A percentile compares a stretch with the other conserved stretches of the same genome.
These are phyloP conservation scores for Alloteropsis angusta DNA, from an alignment of 202 grass and related monocot species.

Conservation along the genomic window DNA sequence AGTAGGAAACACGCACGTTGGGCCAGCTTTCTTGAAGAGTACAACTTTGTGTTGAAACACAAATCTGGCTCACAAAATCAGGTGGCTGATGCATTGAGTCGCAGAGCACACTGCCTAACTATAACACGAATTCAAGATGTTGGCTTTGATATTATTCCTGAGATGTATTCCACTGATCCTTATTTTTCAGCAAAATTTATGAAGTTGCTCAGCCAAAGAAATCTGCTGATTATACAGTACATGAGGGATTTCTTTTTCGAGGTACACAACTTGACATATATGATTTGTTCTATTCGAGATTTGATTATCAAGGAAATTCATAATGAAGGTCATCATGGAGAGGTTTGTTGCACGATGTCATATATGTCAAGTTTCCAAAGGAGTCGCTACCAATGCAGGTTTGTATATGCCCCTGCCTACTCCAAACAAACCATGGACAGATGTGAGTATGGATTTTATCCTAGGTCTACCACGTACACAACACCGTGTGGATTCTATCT, in stretches of 20 bases:
- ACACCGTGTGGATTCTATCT: background rate
- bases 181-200: background rate
- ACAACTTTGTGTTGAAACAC: background rate
- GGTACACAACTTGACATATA: background rate
- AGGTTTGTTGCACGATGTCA: background rate
- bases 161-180: background rate
- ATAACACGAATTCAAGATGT: background rate
- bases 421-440: background rate
- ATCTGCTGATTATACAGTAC: background rate
- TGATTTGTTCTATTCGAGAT: background rate
- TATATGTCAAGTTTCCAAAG: background rate
- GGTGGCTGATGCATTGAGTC: background rate
- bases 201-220: background rate
- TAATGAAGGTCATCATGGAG: background rate
- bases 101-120: background rate
- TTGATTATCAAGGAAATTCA: background rate
- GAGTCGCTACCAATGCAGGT: background rate
- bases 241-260: background rate
- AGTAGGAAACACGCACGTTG: background rate
- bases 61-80: background rate
- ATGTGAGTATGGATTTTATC: slow-evolving; percentile 17
- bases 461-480: background rate
- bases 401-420: background rate
- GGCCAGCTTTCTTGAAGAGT: background rate
- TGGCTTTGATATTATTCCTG: background rate